A percentile compares a stretch with the other conserved stretches of the same genome.
These are phyloP conservation scores for Phytophthora litchii DNA, from an alignment of 352 stramenopile species.

Conservation along the genomic window DNA sequence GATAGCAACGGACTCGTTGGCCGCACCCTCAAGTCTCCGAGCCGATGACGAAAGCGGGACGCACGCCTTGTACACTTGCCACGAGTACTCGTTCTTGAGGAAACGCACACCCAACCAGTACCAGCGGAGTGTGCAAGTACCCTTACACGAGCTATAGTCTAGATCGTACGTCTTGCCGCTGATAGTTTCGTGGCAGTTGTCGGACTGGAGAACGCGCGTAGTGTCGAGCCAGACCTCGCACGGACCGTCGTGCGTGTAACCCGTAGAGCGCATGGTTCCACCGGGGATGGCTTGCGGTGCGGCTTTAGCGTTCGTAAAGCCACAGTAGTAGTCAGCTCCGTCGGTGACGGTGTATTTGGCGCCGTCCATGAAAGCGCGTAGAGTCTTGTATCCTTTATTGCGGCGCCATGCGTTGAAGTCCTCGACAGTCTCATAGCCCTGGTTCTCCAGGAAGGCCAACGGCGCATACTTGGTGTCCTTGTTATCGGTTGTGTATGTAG, in stretches of 20 bases:
- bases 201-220: conserved; percentile 38
- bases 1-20: conserved; percentile 31
- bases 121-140: conserved; percentile 46
- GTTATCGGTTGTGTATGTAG: conserved; percentile 46
- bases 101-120: conserved; percentile 55
- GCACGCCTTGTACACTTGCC: conserved; percentile 61
- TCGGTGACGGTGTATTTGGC: conserved; percentile 42
- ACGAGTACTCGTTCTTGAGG: conserved; percentile 57
- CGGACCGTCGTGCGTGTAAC: conserved; percentile 56
- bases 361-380: conserved; percentile 52
- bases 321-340: conserved; percentile 44
- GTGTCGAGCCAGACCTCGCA: conserved; percentile 59
- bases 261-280: conserved; percentile 44
- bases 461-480: conserved; percentile 49
- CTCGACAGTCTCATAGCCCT: conserved; percentile 45
- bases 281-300: conserved; percentile 37
- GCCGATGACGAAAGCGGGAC: conserved; percentile 37
- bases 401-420: conserved; percentile 52
- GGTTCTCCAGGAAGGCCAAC: conserved; percentile 56
- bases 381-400: conserved; percentile 53
- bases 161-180: conserved; percentile 41
- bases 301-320: conserved; percentile 34
- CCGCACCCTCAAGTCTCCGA: conserved; percentile 23
- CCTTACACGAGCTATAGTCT: conserved; percentile 54
- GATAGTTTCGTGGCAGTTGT: conserved; percentile 48